Evolutionary conservation across 805 yeast species (phyloP).

Genomic region (Candida pini): DNA sequence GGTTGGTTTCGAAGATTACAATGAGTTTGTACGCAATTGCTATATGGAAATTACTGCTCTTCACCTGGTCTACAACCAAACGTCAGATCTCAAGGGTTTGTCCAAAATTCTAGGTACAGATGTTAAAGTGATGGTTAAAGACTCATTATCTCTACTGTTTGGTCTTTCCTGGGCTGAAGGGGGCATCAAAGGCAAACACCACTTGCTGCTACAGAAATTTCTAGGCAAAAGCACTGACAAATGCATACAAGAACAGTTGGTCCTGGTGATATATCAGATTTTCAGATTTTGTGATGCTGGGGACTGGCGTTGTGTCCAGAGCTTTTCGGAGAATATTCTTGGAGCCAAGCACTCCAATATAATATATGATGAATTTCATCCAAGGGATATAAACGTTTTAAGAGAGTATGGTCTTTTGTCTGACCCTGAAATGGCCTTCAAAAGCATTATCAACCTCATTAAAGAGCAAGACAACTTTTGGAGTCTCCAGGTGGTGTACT

Average conservation of each 20-base stretch:
- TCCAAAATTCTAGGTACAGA: constrained; percentile 7
- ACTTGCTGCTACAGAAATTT: constrained; percentile 9
- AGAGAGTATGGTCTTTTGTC: constrained; percentile 14
- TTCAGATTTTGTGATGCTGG: constrained; percentile 37
- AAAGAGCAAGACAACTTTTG: constrained; percentile 25
- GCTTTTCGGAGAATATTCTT: too few species aligned
- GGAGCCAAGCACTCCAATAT: too few species aligned
- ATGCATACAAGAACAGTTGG: constrained; percentile 19
- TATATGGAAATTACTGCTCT: constrained; percentile 36
- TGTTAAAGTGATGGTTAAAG: constrained; percentile 10
- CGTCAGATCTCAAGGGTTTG: constrained; percentile 11
- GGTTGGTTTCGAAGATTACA: constrained; percentile 30
- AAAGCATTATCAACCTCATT: constrained; percentile 7
- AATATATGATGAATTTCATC: too few species aligned
- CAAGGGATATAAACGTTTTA: too few species aligned
- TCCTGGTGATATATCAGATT: constrained; percentile 32
- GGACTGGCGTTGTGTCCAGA: constrained; percentile 14
- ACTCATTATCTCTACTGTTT: constrained; percentile 28
- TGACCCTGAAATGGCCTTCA: constrained; percentile 5
- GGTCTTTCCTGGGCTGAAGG: constrained; percentile 30
- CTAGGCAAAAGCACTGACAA: constrained; percentile 7
- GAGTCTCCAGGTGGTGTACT: constrained; percentile 30
- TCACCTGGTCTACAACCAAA: constrained; percentile 24
- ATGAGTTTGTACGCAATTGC: constrained; percentile 30
- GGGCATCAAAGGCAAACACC: constrained; percentile 23